A percentile compares a stretch with the other conserved stretches of the same genome.
phyloP scores from a whole-genome alignment of 257 asterid species.

The Fraxinus quadrangulata region DNA sequence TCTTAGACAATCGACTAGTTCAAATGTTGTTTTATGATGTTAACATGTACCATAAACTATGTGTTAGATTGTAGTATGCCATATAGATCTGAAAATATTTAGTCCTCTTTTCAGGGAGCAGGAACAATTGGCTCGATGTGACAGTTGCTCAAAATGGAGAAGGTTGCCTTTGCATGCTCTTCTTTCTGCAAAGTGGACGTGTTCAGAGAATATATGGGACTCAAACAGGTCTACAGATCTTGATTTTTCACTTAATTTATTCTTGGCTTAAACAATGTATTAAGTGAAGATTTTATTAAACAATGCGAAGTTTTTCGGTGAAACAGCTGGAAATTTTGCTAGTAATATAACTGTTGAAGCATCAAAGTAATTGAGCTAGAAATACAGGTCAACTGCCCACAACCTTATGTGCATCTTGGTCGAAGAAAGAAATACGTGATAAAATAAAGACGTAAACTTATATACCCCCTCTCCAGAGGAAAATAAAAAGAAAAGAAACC shows the following conservation, averaged over 20 bases:
- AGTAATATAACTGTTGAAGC: background rate
- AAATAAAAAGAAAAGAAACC: background rate
- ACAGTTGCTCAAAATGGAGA: conserved; percentile 87
- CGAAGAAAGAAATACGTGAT: background rate
- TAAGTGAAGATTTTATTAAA: background rate
- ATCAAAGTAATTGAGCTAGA: background rate
- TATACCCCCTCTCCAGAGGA: background rate
- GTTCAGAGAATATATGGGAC: conserved; percentile 79
- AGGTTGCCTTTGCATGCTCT: conserved; percentile 71
- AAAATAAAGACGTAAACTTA: too few relatives aligned
- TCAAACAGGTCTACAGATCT: conserved; percentile 48
- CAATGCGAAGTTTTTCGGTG: background rate
- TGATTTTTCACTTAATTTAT: background rate
- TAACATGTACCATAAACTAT: background rate
- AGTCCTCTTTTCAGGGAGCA: conserved; percentile 59
- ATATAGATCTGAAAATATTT: conserved; percentile 21
- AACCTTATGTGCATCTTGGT: background rate
- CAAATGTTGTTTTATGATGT: background rate
- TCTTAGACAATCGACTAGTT: background rate
- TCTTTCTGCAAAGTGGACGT: conserved; percentile 81
- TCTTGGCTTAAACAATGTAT: background rate
- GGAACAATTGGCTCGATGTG: conserved; percentile 89
- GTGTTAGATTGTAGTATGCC: conserved; percentile 1
- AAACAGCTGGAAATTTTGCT: background rate
- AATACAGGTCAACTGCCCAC: background rate